phyloP scores from a whole-genome alignment of 2,329 filamentous ascomycete species.

The Botrytis elliptica region DNA sequence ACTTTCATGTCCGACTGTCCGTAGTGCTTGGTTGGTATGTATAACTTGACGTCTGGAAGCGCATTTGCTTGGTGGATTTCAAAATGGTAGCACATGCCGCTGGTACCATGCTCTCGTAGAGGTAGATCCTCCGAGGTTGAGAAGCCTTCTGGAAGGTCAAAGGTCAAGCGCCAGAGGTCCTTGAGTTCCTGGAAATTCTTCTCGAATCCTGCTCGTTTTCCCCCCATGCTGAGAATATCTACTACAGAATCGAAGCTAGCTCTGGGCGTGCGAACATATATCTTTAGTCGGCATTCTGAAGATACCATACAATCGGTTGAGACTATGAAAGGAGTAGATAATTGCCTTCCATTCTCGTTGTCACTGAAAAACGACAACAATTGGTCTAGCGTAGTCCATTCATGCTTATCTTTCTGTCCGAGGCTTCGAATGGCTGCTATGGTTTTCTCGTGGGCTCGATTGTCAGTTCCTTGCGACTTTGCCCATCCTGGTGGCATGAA shows the following conservation, averaged over 20 bases:
- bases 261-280: slow-evolving; percentile 4
- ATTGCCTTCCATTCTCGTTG: neutral
- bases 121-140: neutral
- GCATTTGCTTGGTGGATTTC: slow-evolving; percentile 1
- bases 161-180: slow-evolving; percentile 1
- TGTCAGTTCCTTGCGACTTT: neutral
- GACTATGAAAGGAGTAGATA: slow-evolving; percentile 10
- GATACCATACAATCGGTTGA: slow-evolving; percentile 1
- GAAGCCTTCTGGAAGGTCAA: neutral
- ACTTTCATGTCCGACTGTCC: slow-evolving; percentile 4
- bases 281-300: neutral
- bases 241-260: slow-evolving; percentile 6
- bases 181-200: neutral
- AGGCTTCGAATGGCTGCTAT: slow-evolving; percentile 3
- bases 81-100: slow-evolving; percentile 8
- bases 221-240: neutral
- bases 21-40: slow-evolving; percentile 6
- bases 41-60: slow-evolving; percentile 6
- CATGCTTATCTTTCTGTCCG: neutral
- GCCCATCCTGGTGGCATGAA: neutral
- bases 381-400: neutral
- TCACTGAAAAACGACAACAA: neutral
- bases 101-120: neutral
- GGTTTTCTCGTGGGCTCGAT: neutral
- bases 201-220: neutral